Conservation (phyloP, 495 filamentous ascomycete species). For the Apiosordaria backusii region DNA sequence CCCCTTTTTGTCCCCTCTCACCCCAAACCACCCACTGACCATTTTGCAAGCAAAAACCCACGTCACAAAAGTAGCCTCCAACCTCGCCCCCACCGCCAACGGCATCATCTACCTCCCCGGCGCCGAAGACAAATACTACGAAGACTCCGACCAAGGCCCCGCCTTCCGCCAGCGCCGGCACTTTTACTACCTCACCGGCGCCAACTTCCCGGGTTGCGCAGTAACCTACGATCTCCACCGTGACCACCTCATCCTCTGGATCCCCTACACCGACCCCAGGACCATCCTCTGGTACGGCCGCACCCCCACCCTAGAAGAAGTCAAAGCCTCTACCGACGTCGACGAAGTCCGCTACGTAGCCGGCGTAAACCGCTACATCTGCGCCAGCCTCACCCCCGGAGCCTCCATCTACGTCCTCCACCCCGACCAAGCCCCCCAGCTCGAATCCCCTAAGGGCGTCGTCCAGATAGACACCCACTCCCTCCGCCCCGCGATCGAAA, state of each 20-base stretch:
- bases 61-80: conserved; percentile 65
- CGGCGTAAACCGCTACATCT: conserved; percentile 35
- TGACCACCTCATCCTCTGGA: conserved; percentile 58
- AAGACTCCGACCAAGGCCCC: conserved; percentile 58
- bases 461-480: conserved; percentile 40
- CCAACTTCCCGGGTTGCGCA: conserved; percentile 57
- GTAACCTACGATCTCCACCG: conserved; percentile 60
- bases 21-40: background rate
- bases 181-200: conserved; percentile 66
- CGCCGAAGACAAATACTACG: conserved; percentile 44
- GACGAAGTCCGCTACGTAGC: conserved; percentile 45
- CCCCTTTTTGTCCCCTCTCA: background rate
- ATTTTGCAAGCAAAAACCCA: conserved; percentile 67
- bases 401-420: conserved; percentile 44
- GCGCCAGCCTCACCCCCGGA: conserved; percentile 26
- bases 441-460: conserved; percentile 32
- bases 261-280: conserved; percentile 54
- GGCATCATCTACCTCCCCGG: conserved; percentile 64
- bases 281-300: conserved; percentile 60
- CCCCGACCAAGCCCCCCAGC: conserved; percentile 39
- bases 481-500: conserved; percentile 66
- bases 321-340: conserved; percentile 50
- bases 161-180: conserved; percentile 65
- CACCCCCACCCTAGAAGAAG: conserved; percentile 50
- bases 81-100: conserved; percentile 41